Conservation (phyloP, 768 basidiomycete genomes). For the Amanita rimosa region DNA sequence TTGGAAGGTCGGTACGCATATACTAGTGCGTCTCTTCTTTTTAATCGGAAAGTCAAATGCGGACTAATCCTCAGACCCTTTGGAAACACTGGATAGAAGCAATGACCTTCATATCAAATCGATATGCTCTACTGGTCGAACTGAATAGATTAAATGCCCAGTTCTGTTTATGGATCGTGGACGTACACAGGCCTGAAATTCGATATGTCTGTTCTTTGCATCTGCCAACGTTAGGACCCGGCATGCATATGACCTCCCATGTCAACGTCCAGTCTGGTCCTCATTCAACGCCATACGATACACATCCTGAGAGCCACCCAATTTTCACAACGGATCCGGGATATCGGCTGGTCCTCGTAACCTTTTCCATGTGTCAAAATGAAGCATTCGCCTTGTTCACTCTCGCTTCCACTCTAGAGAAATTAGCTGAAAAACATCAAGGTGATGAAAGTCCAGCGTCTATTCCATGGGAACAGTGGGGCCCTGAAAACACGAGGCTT, state of each 20-base stretch:
- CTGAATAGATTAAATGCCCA: neutral
- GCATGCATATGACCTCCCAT: neutral
- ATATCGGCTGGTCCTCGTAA: slow-evolving; percentile 34
- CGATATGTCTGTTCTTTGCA: neutral
- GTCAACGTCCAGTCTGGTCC: neutral
- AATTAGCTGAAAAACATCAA: slow-evolving; percentile 17
- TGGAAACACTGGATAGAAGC: neutral
- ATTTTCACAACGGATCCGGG: slow-evolving; percentile 34
- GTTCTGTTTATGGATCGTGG: neutral
- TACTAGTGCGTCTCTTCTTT: neutral
- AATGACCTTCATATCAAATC: slow-evolving; percentile 2
- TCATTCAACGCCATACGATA: slow-evolving; percentile 28
- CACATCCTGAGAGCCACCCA: slow-evolving; percentile 19
- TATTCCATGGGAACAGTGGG: slow-evolving; percentile 39
- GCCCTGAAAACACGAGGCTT: slow-evolving; percentile 33
- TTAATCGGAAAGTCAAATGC: neutral
- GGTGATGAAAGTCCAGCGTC: slow-evolving; percentile 1
- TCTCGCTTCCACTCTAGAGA: slow-evolving; percentile 25
- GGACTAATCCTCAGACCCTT: neutral
- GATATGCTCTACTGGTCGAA: neutral
- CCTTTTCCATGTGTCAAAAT: slow-evolving; percentile 19
- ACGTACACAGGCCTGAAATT: neutral
- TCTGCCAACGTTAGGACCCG: neutral
- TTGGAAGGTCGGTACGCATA: neutral
- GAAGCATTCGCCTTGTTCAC: slow-evolving; percentile 26